Base-by-base conservation (phyloP, 2,329 filamentous ascomycete species). In the Metarhizium humberi region DNA sequence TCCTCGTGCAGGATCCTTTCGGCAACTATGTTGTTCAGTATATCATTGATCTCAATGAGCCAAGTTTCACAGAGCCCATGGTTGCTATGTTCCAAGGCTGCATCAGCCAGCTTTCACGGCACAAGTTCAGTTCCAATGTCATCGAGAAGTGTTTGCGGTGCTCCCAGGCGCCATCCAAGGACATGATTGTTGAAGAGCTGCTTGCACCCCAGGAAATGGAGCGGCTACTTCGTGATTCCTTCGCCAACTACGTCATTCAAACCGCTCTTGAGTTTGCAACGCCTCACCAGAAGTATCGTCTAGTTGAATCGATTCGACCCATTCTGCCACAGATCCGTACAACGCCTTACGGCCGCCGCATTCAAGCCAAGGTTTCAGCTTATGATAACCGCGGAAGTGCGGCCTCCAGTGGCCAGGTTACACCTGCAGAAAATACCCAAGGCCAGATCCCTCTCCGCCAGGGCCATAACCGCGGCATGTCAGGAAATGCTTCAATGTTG, bases 21-120 rank as follows among this genome's bases (percentile, higher is more conserved):
- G 94, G 94, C 67, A 99, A 99, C 73, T 99, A 99, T 62, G 94
- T 99, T 52, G 88, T 99, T 52, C 94, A 99, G 74, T 99, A 99
- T 75, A 97, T 99, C 67, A 84, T 99, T 62, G 94, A 97, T 68
- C 81, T 97, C 54, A 91, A 91, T 61, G 91, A 99, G 67, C 79
- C 87, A 13, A 78, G 78, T 62, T 96, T 96, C 73, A 96, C 92
- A 1, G 88, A 94, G 65, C 92, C 92, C 3, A 78, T 99, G 45
- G 94, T 95, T 58, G 76, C 80, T 53, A 86, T 85, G 66, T 96
- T 99, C 76, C 75, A 80, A 55, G 87, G 87, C 63, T 79, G 78
- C 77, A 89, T 82, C 75, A 87, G 69, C 66, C 80, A 71, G 72
- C 81, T 81, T 16, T 97, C 94, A 6, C 92, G 91, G 69, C 94